Evolutionary conservation across 176 grass and related monocot genomes (phyloP).

Genomic region (Cenchrus purpureus): DNA sequence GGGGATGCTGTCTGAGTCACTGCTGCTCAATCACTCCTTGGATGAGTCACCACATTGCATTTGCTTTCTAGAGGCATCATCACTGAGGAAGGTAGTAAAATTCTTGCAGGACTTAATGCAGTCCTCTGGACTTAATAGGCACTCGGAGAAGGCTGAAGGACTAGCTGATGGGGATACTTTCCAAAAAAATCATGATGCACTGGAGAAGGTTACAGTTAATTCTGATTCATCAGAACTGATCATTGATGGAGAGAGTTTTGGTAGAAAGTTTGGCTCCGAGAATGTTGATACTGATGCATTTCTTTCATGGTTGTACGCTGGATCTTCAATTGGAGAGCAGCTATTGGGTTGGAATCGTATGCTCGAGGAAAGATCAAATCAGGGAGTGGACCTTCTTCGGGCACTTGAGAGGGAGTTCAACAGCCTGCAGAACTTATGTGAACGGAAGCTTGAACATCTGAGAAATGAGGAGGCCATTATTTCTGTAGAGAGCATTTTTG

Average conservation of each 20-base stretch:
- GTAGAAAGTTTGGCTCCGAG: slow-evolving; percentile 40
- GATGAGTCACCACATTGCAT: slow-evolving; percentile 80
- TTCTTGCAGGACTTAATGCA: slow-evolving; percentile 84
- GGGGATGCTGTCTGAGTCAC: slow-evolving; percentile 54
- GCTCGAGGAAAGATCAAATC: slow-evolving; percentile 57
- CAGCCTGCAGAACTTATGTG: slow-evolving; percentile 60
- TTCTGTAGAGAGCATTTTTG: slow-evolving; percentile 59
- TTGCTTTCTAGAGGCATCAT: slow-evolving; percentile 70
- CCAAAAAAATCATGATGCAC: slow-evolving; percentile 17
- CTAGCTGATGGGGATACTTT: slow-evolving; percentile 46
- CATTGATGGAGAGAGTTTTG: slow-evolving; percentile 51
- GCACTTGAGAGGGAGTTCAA: slow-evolving; percentile 74
- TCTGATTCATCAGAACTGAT: slow-evolving; percentile 57
- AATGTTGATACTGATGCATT: slow-evolving; percentile 64
- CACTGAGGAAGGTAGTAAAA: slow-evolving; percentile 66
- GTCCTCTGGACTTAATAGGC: slow-evolving; percentile 64
- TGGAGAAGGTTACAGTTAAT: slow-evolving; percentile 64
- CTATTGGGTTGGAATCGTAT: slow-evolving; percentile 63
- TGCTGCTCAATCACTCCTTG: slow-evolving; percentile 59
- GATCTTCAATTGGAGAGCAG: slow-evolving; percentile 62
- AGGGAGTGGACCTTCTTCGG: slow-evolving; percentile 49
- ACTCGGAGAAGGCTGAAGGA: slow-evolving; percentile 64
- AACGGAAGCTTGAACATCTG: slow-evolving; percentile 76
- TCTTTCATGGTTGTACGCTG: slow-evolving; percentile 81
- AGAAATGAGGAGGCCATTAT: slow-evolving; percentile 62